Base-by-base conservation (phyloP, 116 monocot species). In the Papilionanthe hybrid region DNA sequence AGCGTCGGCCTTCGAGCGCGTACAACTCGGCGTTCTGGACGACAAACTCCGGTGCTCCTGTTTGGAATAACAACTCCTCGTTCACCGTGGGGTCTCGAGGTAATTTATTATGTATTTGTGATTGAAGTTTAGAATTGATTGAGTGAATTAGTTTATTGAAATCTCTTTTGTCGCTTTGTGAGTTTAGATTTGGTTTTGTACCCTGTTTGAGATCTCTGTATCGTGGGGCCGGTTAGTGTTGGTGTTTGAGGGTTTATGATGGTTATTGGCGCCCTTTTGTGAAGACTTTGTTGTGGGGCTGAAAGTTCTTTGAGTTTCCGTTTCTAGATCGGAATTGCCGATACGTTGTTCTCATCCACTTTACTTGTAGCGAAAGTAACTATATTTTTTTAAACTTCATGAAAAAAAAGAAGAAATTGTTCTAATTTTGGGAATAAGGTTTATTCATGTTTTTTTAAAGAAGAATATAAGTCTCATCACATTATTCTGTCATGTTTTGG, bases 41-140 rank as follows among this genome's bases (percentile, higher is more conserved):
- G 60, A 93, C 96, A 58, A 96, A 96, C 82, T 92, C 96, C 10
- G 96, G 96, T 10, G 92, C 93, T 7, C 96, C 96, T 23, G 93
- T 96, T 44, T 96, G 92, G 92, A 96, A 96, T 89, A 96, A 96
- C 85, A 92, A 96, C 82, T 65, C 81, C 30, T 96, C 96, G 15
- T 89, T 93, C 67, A 96, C 93, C 30, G 92, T 93, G 29, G 96
- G 96, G 22, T 55, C 90, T 49, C 84, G 96, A 83, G 96, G 93
- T 89, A 82, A 78, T 63, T 20, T 75, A 63, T 15, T 58, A 8
- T 9, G 10, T 42, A 44, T 1, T 69, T 5, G 37, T 69, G 28
- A 12, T 69, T 69, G 37, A 69, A 32, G 15, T 69, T 69, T 37
- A 4, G 32, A 37, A 32, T 30, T 65, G 22, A 65, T 65, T 25